Conservation (phyloP, 768 basidiomycete species). For the Lactarius hengduanensis region DNA sequence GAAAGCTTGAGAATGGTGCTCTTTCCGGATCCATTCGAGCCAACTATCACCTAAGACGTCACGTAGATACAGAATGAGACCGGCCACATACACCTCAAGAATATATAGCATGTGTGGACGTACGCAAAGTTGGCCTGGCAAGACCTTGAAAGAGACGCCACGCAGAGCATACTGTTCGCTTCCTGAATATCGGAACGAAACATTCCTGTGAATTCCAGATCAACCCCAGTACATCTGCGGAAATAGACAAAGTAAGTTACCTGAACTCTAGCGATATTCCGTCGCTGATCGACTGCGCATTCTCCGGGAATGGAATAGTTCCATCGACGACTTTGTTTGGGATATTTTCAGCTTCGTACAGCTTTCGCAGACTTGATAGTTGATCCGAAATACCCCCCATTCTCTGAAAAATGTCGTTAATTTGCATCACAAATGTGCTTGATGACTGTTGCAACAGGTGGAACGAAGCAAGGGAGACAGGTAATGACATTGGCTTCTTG, state of each 20-base stretch:
- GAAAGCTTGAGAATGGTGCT: conserved; percentile 78
- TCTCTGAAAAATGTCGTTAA: conserved; percentile 51
- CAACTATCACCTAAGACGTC: conserved; percentile 61
- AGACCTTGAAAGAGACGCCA: conserved; percentile 67
- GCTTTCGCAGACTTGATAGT: conserved; percentile 51
- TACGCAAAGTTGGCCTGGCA: conserved; percentile 72
- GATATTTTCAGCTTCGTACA: conserved; percentile 64
- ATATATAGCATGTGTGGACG: conserved; percentile 30
- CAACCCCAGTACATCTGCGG: conserved; percentile 30
- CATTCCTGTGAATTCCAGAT: conserved; percentile 48
- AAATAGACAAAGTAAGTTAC: conserved; percentile 34
- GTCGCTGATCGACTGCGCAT: conserved; percentile 18
- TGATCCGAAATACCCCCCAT: conserved; percentile 55
- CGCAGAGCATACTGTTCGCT: conserved; percentile 51
- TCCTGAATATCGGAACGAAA: conserved; percentile 68
- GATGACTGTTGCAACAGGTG: conserved; percentile 57
- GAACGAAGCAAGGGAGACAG: conserved; percentile 33
- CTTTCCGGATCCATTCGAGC: conserved; percentile 76
- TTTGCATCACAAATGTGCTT: conserved; percentile 45
- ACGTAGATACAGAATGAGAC: not conserved
- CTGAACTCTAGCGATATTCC: conserved; percentile 60
- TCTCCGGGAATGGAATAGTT: conserved; percentile 38
- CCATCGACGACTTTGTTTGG: conserved; percentile 62
- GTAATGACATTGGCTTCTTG: conserved; percentile 26
- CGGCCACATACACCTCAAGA: not conserved